A percentile compares a stretch with the other conserved stretches of the same genome.
Conservation (phyloP, 805 yeast genomes). For the Lipomyces mesembrius region DNA sequence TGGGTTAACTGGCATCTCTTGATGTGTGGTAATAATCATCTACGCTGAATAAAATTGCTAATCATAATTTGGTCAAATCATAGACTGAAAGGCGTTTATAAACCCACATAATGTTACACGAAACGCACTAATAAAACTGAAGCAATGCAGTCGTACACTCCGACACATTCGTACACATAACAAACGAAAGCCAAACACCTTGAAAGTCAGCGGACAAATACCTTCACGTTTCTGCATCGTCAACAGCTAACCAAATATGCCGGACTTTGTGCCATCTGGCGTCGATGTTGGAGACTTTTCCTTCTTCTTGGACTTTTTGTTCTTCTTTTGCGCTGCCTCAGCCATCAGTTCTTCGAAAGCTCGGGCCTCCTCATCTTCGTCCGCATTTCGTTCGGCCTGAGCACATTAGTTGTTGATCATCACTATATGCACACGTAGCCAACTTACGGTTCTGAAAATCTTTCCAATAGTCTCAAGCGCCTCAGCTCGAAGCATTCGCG, state of each 20-base stretch:
- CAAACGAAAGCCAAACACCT: not conserved
- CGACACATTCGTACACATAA: not conserved
- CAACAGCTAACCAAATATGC: conserved; percentile 1
- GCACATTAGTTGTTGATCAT: not conserved
- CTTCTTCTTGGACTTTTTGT: conserved; percentile 53
- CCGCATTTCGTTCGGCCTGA: conserved; percentile 70
- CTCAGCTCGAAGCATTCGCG: conserved; percentile 74
- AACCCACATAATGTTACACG: not conserved
- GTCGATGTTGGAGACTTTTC: conserved; percentile 15
- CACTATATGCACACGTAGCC: not conserved
- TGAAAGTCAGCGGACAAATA: not conserved
- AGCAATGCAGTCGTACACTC: not conserved
- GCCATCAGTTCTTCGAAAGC: conserved; percentile 92
- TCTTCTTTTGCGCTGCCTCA: conserved; percentile 70
- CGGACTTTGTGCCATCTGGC: conserved; percentile 4
- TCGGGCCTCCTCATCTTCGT: conserved; percentile 88
- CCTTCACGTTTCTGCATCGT: not conserved
- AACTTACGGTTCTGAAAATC: conserved; percentile 53
- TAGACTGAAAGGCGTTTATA: not conserved
- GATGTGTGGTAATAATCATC: not conserved
- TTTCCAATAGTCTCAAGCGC: conserved; percentile 76
- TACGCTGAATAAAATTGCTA: not conserved
- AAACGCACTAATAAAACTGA: not conserved
- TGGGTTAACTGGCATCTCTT: not conserved
- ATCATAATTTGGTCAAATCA: not conserved